Conservation (phyloP, 2,329 filamentous ascomycete species). For the Trichoderma sp. region DNA sequence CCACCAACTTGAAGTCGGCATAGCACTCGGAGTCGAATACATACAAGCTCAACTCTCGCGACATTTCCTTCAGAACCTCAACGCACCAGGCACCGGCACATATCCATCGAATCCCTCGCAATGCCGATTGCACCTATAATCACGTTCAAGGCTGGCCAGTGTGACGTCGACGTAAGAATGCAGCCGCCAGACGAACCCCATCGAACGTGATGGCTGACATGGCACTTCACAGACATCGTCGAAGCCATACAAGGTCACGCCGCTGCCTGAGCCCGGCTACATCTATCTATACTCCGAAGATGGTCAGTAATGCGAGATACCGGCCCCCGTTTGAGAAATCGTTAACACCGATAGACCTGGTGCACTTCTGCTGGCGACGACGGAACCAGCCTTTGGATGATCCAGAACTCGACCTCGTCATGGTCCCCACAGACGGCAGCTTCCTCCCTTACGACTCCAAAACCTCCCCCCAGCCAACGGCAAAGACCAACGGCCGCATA, state of each 20-base stretch:
- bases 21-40: slow-evolving; percentile 1
- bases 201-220: slow-evolving; percentile 31
- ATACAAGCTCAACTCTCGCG: slow-evolving; percentile 17
- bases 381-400: slow-evolving; percentile 69
- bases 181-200: slow-evolving; percentile 18
- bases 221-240: slow-evolving; percentile 44
- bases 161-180: slow-evolving; percentile 73
- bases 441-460: slow-evolving; percentile 78
- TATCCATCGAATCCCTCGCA: slow-evolving; percentile 26
- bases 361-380: slow-evolving; percentile 97
- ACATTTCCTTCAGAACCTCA: not conserved
- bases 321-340: not conserved
- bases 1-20: slow-evolving; percentile 10
- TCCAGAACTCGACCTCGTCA: slow-evolving; percentile 85
- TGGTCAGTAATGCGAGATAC: slow-evolving; percentile 52
- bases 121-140: slow-evolving; percentile 89
- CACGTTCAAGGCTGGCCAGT: slow-evolving; percentile 94
- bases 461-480: slow-evolving; percentile 56
- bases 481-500: slow-evolving; percentile 82
- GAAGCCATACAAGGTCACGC: slow-evolving; percentile 71
- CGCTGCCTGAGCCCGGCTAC: slow-evolving; percentile 75
- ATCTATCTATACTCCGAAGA: slow-evolving; percentile 92
- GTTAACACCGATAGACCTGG: slow-evolving; percentile 61
- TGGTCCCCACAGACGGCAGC: slow-evolving; percentile 86
- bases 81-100: not conserved